Conservation (phyloP, 2,329 filamentous ascomycete species). For the Paecilomyces formosus region DNA sequence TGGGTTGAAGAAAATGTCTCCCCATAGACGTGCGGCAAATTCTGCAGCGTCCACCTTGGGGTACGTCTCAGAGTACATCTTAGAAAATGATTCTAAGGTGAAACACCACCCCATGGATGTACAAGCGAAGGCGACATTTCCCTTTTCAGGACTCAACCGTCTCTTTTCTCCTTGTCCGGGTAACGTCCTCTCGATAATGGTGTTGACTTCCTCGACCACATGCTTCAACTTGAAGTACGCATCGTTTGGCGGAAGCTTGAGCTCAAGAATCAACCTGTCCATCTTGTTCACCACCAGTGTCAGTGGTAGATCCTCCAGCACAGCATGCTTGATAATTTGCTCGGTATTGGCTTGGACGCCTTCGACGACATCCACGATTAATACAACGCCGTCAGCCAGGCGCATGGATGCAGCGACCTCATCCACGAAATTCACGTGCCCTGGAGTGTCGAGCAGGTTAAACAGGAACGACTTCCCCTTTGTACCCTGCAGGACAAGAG, state of each 20-base stretch:
- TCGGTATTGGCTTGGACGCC: constrained; percentile 99
- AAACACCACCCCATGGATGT: constrained; percentile 96
- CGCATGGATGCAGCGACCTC: constrained; percentile 86
- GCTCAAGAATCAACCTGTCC: constrained; percentile 86
- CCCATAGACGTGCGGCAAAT: constrained; percentile 83
- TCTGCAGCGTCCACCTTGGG: constrained; percentile 73
- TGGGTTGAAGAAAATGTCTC: constrained; percentile 94
- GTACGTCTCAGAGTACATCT: constrained; percentile 90
- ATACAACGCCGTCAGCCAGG: constrained; percentile 81
- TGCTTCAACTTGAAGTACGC: constrained; percentile 99
- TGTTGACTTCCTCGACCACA: constrained; percentile 97
- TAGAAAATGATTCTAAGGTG: constrained; percentile 85
- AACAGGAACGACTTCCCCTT: constrained; percentile 91
- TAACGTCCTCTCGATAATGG: constrained; percentile 78
- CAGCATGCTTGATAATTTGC: constrained; percentile 92
- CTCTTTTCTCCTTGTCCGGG: constrained; percentile 72
- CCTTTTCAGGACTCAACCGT: constrained; percentile 88
- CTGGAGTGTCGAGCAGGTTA: constrained; percentile 92
- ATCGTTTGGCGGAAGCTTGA: constrained; percentile 88
- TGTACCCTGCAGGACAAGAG: constrained; percentile 75
- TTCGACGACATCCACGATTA: constrained; percentile 94
- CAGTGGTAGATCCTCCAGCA: constrained; percentile 80
- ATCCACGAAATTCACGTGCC: constrained; percentile 97
- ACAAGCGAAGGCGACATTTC: constrained; percentile 95
- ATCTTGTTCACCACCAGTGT: constrained; percentile 95